Conservation (phyloP, 331 rosid genomes). For the Quercus lobata region DNA sequence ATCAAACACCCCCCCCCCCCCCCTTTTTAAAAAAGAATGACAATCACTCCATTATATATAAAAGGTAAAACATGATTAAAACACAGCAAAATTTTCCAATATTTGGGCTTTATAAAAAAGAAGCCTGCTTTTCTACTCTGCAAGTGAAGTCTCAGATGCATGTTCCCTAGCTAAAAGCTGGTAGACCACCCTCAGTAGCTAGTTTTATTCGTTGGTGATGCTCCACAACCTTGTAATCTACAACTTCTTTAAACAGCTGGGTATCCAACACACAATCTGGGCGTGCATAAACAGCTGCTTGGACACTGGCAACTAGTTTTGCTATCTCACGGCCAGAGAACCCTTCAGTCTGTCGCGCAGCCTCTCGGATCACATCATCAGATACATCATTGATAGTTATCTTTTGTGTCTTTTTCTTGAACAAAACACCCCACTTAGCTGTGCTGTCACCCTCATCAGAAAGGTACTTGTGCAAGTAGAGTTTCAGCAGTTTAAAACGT, state of each 20-base stretch:
- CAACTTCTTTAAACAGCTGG: slow-evolving; percentile 60
- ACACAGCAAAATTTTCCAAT: neutral
- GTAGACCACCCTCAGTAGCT: slow-evolving; percentile 74
- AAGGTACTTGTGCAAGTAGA: slow-evolving; percentile 70
- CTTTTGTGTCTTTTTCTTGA: slow-evolving; percentile 55
- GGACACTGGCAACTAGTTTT: slow-evolving; percentile 85
- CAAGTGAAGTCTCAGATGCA: neutral
- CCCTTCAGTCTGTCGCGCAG: slow-evolving; percentile 77
- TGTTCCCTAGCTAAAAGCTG: slow-evolving; percentile 11
- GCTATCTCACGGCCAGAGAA: slow-evolving; percentile 99
- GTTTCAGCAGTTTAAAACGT: slow-evolving; percentile 75
- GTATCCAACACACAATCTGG: slow-evolving; percentile 86
- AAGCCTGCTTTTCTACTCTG: neutral
- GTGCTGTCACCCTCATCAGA: slow-evolving; percentile 37
- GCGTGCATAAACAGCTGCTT: slow-evolving; percentile 88
- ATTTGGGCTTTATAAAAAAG: neutral
- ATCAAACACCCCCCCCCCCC: neutral
- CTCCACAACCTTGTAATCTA: slow-evolving; percentile 86
- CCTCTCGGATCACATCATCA: slow-evolving; percentile 64
- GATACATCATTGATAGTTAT: slow-evolving; percentile 55
- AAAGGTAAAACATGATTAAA: neutral
- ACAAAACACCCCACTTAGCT: slow-evolving; percentile 36
- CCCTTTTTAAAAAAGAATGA: neutral
- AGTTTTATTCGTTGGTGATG: slow-evolving; percentile 84
- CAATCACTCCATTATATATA: slow-evolving; percentile 1